Evolutionary conservation across 495 filamentous ascomycete species (phyloP).

Genomic region (Trichoderma asperelloides): DNA sequence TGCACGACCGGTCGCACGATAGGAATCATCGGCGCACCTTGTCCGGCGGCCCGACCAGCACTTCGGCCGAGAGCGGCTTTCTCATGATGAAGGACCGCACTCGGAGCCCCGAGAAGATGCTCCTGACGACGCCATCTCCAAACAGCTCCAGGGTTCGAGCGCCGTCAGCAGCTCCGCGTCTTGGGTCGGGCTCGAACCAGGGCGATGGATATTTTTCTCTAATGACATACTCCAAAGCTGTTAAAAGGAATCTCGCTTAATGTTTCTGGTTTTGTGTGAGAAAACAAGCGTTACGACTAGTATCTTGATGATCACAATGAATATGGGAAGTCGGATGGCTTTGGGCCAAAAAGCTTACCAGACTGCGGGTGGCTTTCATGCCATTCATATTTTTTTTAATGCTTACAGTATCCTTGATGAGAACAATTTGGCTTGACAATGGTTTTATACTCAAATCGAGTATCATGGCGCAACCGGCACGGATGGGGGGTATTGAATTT

Average conservation of each 20-base stretch:
- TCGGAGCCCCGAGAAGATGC: constrained; percentile 17
- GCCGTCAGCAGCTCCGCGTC: constrained; percentile 12
- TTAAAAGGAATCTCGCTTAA: constrained; percentile 9
- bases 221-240: constrained; percentile 10
- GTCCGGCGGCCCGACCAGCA: constrained; percentile 22
- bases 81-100: constrained; percentile 20
- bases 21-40: constrained; percentile 29
- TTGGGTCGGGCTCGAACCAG: neutral
- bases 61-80: constrained; percentile 14
- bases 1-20: constrained; percentile 53
- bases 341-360: too few relatives aligned
- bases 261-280: neutral
- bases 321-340: neutral
- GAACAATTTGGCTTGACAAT: too few relatives aligned
- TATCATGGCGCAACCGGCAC: too few relatives aligned
- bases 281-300: neutral
- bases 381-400: too few relatives aligned
- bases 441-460: too few relatives aligned
- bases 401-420: too few relatives aligned
- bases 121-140: constrained; percentile 16
- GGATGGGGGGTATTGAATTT: neutral
- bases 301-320: neutral
- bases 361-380: too few relatives aligned
- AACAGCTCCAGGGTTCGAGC: constrained; percentile 32
- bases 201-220: constrained; percentile 21